Evolutionary conservation across 2,329 filamentous ascomycete genomes (phyloP), one percentile per base, ranked within the genome.

Genomic region (Pseudopithomyces maydicus): DNA sequence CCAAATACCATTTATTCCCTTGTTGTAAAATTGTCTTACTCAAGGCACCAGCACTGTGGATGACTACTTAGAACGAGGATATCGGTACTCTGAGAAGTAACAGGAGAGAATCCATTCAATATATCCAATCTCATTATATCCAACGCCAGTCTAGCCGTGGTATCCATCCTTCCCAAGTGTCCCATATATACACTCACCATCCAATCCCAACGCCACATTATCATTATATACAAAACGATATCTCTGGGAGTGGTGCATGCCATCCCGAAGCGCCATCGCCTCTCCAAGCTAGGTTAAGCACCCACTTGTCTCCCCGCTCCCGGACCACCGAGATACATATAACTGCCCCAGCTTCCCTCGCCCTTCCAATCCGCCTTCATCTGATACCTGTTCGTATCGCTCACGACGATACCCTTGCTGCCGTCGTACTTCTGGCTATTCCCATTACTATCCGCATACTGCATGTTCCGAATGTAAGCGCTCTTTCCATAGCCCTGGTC

Each of bases 101-200:
- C 22, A 22, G 19, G 12, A 19, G 7, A 14, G 2, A 23, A 5
- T 10, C 19, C n/a, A 12, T 20, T 23, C 19, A 6, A 22, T 7
- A 2, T 14, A 43, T 23, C 26, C 26, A 29, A 29, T 29, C 3
- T 29, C 65, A 26, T 52, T 52, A n/a, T 19, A 62, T 49, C 19
- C 22, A 32, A 8, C 45, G 15, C 14, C 43, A 52, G 15, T 39
- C 29, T 23, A 38, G 1, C 15, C 51, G 19, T 47, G 54, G 32
- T 51, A 45, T 61, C 62, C 64, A 6, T 12, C 29, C 48, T 2
- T 10, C 38, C 42, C 44, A 45, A 53, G 82, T 85, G 72, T 82
- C 11, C 89, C 87, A 89, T 88, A 45, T 88, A 76, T 51, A 88
- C 81, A 56, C 73, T 68, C 45, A 26, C 19, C 20, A 22, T n/a